A percentile compares a stretch with the other conserved stretches of the same genome.
phyloP scores from a whole-genome alignment of 441 rosid species.

The Jatropha podagrica region DNA sequence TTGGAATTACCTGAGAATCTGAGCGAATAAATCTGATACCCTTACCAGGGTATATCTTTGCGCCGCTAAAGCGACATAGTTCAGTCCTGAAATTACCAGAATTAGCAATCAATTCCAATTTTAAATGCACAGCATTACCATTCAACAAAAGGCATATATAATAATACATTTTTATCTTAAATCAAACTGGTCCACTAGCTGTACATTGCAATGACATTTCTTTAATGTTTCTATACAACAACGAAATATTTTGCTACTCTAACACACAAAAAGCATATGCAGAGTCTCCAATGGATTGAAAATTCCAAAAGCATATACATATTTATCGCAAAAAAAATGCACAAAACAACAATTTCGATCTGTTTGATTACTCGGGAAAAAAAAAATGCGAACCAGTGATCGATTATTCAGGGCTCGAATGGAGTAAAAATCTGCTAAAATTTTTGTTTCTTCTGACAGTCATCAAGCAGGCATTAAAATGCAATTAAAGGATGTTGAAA shows the following conservation, averaged over 20 bases:
- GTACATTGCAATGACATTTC: background rate
- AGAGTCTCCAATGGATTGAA: no score
- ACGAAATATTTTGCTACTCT: background rate
- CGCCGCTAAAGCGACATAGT: slow-evolving; percentile 3
- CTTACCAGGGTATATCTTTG: slow-evolving; percentile 6
- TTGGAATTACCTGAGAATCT: background rate
- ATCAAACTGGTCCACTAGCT: no score
- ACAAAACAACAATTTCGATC: background rate
- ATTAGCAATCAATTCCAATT: background rate
- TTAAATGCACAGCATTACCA: background rate
- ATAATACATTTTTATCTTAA: no score
- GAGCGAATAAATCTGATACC: slow-evolving; percentile 1
- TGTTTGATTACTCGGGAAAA: background rate
- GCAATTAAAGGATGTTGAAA: background rate
- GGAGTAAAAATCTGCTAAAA: background rate
- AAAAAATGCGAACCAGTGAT: background rate
- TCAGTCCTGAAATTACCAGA: background rate
- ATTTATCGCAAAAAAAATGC: background rate
- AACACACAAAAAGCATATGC: background rate
- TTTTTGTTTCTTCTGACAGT: background rate
- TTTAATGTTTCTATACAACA: no score
- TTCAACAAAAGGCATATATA: no score
- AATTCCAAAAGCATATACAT: background rate
- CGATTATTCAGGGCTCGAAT: background rate
- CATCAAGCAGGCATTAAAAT: background rate